These are phyloP conservation scores for Colletotrichum endophyticum DNA, from an alignment of 2,329 filamentous ascomycete species.

Conservation along the genomic window DNA sequence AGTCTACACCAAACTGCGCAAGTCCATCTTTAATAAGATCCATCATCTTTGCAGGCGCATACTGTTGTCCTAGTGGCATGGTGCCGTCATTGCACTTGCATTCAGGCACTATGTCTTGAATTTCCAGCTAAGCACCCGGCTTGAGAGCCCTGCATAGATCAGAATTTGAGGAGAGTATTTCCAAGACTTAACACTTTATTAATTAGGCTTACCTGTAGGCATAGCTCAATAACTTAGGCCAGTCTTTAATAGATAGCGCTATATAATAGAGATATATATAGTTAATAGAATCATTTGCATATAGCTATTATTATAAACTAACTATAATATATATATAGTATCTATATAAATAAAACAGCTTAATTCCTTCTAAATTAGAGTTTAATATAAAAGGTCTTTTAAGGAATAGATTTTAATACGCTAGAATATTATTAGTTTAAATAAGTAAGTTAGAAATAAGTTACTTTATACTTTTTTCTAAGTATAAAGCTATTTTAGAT, in stretches of 20 bases:
- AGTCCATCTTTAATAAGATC: conserved; percentile 33
- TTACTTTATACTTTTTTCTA: too few relatives aligned
- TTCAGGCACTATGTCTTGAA: conserved; percentile 20
- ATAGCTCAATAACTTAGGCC: conserved; percentile 24
- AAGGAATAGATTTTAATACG: too few relatives aligned
- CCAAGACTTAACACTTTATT: not conserved
- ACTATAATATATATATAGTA: too few relatives aligned
- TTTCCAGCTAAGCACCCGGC: conserved; percentile 6
- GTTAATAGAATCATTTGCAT: conserved; percentile 25
- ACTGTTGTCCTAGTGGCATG: conserved; percentile 22
- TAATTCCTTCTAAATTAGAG: too few relatives aligned
- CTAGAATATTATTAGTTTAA: too few relatives aligned
- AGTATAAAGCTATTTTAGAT: too few relatives aligned
- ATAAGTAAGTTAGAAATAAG: too few relatives aligned
- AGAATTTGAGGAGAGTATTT: not conserved
- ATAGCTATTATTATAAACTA: not conserved
- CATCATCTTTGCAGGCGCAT: conserved; percentile 32
- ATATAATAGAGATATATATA: conserved; percentile 28
- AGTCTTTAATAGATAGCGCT: conserved; percentile 31
- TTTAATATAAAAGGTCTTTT: too few relatives aligned
- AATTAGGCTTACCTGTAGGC: conserved; percentile 8
- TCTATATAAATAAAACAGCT: too few relatives aligned
- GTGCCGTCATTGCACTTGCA: conserved; percentile 45
- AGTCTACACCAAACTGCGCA: conserved; percentile 29
- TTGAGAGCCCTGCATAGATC: conserved; percentile 17